Base-by-base conservation (phyloP, 2,329 filamentous ascomycete species). In the Metarhizium rileyi region DNA sequence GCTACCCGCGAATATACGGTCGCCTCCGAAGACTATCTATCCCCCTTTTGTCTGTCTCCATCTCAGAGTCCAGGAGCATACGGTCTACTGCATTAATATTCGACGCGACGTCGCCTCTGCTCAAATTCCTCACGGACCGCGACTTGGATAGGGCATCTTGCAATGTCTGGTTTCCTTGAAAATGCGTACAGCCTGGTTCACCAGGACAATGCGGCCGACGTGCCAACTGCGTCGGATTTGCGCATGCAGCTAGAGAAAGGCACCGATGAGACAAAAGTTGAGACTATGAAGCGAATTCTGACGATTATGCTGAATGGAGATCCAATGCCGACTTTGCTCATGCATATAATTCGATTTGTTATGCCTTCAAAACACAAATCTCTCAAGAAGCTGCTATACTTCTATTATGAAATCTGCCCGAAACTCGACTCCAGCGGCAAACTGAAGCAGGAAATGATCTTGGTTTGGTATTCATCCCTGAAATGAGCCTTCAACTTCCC, bases 291-390 rank as follows among this genome's bases (percentile, higher is more conserved):
- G 82, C 86, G 83, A 73, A 90, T 98, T 67, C 74, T 97, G 65
- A 95, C 88, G 55, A 83, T 96, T 65, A 97, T 98, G 93, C 81
- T 98, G 63, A 97, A 97, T 68, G 93, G 93, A 59, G 91, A 98
- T 65, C 84, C 93, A 38, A 93, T 98, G 85, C 86, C 90, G 25
- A 84, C 90, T 59, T 78, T 98, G 20, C 83, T 98, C 60, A 98
- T 98, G 93, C 93, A 97, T 74, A 98, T 98, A 64, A 98, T 98
- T 69, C 89, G 93, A 67, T 98, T 98, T 67, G 90, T 98, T 61
- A 98, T 98, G 93, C 93, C 93, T 14, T 95, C 90, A 55, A 96
- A 94, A 75, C 89, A 87, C 70, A 98, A 98, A 74, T 76, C 86
- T 40, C 76, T 98, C 62, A 98, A 98, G 81, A 98, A 98, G 76